Evolutionary conservation across 148 eudicot species (phyloP).

Genomic region (Silene conica): DNA sequence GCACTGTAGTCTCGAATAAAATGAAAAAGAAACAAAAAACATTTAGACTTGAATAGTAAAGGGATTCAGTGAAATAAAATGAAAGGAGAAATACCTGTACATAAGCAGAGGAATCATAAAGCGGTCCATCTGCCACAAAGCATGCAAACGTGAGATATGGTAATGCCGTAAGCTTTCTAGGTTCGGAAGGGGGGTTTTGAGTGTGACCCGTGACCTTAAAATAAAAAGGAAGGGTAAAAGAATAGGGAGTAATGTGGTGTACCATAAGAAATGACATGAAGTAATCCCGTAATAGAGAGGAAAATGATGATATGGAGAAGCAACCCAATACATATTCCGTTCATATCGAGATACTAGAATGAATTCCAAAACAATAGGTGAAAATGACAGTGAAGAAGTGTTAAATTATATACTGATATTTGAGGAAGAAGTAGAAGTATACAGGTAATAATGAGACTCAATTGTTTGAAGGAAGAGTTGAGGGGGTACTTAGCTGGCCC

Average conservation of each 20-base stretch:
- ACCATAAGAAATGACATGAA: slow-evolving; percentile 24
- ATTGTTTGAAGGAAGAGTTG: too few species aligned
- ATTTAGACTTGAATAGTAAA: too few species aligned
- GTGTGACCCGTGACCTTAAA: too few species aligned
- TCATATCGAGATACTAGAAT: neutral
- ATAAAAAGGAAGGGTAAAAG: too few species aligned
- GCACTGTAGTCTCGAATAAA: slow-evolving; percentile 22
- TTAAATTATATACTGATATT: too few species aligned
- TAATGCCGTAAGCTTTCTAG: too few species aligned
- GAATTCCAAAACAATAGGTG: neutral
- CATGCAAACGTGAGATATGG: neutral
- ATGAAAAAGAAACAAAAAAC: neutral
- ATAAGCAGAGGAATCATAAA: slow-evolving; percentile 59
- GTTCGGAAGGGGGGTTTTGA: too few species aligned
- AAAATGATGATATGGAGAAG: neutral
- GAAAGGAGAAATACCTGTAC: slow-evolving; percentile 32
- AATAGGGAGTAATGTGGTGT: neutral
- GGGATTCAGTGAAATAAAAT: too few species aligned
- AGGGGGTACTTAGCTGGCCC: too few species aligned
- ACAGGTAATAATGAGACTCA: too few species aligned
- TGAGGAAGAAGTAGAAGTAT: too few species aligned
- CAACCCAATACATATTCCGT: neutral
- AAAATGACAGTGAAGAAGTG: neutral
- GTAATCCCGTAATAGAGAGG: neutral
- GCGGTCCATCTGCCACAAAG: slow-evolving; percentile 52